phyloP scores from a whole-genome alignment of 2,329 filamentous ascomycete genomes.

The Exophiala xenobiotica region DNA sequence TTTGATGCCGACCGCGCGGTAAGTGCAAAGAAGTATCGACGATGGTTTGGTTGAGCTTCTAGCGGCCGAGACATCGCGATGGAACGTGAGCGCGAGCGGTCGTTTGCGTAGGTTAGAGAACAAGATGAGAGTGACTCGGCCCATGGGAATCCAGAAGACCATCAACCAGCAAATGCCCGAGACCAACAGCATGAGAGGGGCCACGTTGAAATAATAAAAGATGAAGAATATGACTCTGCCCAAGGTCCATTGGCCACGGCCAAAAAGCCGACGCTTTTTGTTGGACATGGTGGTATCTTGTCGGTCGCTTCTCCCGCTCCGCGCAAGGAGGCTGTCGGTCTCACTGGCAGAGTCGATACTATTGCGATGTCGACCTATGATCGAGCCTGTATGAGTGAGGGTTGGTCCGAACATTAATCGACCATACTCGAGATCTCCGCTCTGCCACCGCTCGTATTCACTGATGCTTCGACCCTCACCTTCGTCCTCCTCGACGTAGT shows the following conservation, averaged over 20 bases:
- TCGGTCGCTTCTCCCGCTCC: slow-evolving; percentile 54
- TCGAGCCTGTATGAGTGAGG: slow-evolving; percentile 61
- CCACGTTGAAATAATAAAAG: slow-evolving; percentile 92
- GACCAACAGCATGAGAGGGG: slow-evolving; percentile 79
- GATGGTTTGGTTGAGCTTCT: slow-evolving; percentile 70
- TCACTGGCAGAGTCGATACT: slow-evolving; percentile 88
- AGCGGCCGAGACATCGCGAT: slow-evolving; percentile 76
- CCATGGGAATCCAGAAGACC: slow-evolving; percentile 98
- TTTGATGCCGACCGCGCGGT: slow-evolving; percentile 86
- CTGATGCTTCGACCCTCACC: slow-evolving; percentile 95
- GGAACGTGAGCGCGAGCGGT: slow-evolving; percentile 87
- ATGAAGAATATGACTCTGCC: slow-evolving; percentile 93
- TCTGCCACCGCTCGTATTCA: slow-evolving; percentile 99
- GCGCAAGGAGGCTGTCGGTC: slow-evolving; percentile 82
- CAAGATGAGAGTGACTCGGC: slow-evolving; percentile 84
- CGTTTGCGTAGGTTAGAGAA: slow-evolving; percentile 91
- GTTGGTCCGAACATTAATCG: slow-evolving; percentile 91
- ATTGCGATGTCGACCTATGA: slow-evolving; percentile 80
- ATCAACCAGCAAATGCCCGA: slow-evolving; percentile 91
- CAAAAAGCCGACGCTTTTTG: slow-evolving; percentile 82
- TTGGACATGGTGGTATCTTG: slow-evolving; percentile 39
- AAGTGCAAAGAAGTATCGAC: slow-evolving; percentile 92
- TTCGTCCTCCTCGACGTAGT: slow-evolving; percentile 89
- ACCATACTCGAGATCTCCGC: slow-evolving; percentile 91
- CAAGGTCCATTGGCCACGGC: slow-evolving; percentile 91